Evolutionary conservation across 1,139 yeast genomes (phyloP).

Genomic region (Saccharomyces hybrid): DNA sequence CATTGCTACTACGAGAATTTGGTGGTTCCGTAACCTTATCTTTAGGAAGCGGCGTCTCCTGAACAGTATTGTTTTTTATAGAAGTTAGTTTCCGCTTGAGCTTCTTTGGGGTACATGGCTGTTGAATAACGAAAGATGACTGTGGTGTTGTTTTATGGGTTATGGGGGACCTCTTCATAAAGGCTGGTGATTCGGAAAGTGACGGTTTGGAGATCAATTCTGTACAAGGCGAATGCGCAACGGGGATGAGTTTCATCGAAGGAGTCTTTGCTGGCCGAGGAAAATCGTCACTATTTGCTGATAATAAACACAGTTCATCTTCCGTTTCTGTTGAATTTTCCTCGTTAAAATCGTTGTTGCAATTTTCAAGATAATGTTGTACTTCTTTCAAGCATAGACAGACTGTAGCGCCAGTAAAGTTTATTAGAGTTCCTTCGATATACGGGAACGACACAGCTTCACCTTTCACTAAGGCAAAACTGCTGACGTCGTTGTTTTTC

Average conservation of each 20-base stretch:
- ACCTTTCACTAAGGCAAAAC: conserved; percentile 45
- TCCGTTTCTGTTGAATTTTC: conserved; percentile 32
- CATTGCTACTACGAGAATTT: background rate
- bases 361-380: conserved; percentile 13
- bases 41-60: background rate
- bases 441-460: conserved; percentile 53
- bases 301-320: conserved; percentile 27
- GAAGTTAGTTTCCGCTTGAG: background rate
- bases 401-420: conserved; percentile 38
- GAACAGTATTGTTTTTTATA: background rate
- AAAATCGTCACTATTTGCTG: conserved; percentile 17
- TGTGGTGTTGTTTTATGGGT: background rate
- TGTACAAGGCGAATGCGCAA: conserved; percentile 1
- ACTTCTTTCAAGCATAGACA: background rate
- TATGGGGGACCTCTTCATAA: background rate
- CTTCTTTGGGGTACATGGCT: background rate
- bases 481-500: conserved; percentile 34
- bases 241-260: conserved; percentile 1
- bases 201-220: background rate
- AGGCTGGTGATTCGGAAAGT: background rate
- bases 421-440: conserved; percentile 45
- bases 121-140: background rate
- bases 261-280: conserved; percentile 6
- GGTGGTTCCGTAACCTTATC: background rate
- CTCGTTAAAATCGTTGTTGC: conserved; percentile 20